phyloP scores from a whole-genome alignment of 2,329 filamentous ascomycete species.

The Alternaria brassicae region DNA sequence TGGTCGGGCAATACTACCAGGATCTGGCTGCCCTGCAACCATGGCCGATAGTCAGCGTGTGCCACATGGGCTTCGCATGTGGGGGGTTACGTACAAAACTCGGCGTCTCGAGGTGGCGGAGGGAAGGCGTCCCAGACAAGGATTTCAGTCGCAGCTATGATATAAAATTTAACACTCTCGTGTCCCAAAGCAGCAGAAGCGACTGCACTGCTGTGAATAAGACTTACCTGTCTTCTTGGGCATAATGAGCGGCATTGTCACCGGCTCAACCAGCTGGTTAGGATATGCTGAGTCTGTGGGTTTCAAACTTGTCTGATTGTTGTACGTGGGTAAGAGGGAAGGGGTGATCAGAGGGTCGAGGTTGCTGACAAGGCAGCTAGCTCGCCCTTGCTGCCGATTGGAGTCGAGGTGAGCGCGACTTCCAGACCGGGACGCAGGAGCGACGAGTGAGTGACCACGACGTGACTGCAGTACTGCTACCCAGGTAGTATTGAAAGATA shows the following conservation, averaged over 20 bases:
- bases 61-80: neutral
- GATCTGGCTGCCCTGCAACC: conserved; percentile 10
- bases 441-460: neutral
- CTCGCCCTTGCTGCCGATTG: neutral
- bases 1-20: conserved; percentile 9
- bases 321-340: neutral
- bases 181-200: neutral
- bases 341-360: neutral
- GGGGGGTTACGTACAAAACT: conserved; percentile 4
- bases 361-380: neutral
- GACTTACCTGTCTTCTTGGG: neutral
- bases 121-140: conserved; percentile 20
- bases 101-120: conserved; percentile 9
- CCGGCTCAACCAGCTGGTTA: neutral
- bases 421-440: neutral
- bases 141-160: neutral
- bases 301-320: neutral
- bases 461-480: neutral
- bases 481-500: neutral
- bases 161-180: neutral
- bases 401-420: neutral
- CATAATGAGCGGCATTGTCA: neutral
- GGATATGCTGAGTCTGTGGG: neutral
- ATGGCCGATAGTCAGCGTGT: neutral
- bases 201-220: neutral